These are phyloP conservation scores for Phytophthora fragariae DNA, from an alignment of 352 stramenopile genomes.

Conservation along the genomic window DNA sequence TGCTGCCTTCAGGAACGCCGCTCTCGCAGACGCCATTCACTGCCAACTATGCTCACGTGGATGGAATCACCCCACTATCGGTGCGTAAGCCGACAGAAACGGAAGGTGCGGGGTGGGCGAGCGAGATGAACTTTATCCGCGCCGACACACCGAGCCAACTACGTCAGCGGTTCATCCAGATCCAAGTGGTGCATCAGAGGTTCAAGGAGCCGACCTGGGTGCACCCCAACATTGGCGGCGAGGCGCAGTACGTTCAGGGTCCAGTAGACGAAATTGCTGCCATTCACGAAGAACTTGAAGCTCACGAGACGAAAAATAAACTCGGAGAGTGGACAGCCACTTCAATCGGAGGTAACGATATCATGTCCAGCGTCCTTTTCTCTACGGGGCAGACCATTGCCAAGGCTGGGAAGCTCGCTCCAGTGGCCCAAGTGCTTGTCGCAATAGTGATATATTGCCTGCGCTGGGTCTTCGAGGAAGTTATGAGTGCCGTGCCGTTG, in stretches of 20 bases:
- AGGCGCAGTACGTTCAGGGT: slow-evolving; percentile 51
- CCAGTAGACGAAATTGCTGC: slow-evolving; percentile 38
- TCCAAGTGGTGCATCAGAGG: slow-evolving; percentile 61
- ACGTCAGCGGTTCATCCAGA: slow-evolving; percentile 68
- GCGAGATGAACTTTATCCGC: slow-evolving; percentile 42
- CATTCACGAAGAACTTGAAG: slow-evolving; percentile 39
- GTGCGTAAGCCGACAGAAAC: slow-evolving; percentile 12
- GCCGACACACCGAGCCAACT: slow-evolving; percentile 55
- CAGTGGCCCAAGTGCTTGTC: slow-evolving; percentile 81
- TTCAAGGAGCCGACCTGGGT: slow-evolving; percentile 76
- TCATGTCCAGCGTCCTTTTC: slow-evolving; percentile 89
- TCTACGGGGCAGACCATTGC: slow-evolving; percentile 53
- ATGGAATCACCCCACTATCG: slow-evolving; percentile 19
- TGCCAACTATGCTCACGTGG: slow-evolving; percentile 14
- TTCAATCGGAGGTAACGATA: slow-evolving; percentile 92
- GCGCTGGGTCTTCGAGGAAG: slow-evolving; percentile 89
- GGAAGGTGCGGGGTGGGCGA: slow-evolving; percentile 27
- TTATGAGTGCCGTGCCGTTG: slow-evolving; percentile 89
- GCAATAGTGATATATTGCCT: slow-evolving; percentile 64
- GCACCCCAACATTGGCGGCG: slow-evolving; percentile 70
- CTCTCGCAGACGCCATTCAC: background rate
- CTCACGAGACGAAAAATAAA: slow-evolving; percentile 35
- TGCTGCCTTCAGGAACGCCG: slow-evolving; percentile 16
- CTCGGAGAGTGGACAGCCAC: slow-evolving; percentile 84
- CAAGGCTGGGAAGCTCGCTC: slow-evolving; percentile 81